A percentile compares a stretch with the other conserved stretches of the same genome.
These are phyloP conservation scores for Lathyrus aphaca DNA, from an alignment of 306 rosid genomes.

Conservation along the genomic window DNA sequence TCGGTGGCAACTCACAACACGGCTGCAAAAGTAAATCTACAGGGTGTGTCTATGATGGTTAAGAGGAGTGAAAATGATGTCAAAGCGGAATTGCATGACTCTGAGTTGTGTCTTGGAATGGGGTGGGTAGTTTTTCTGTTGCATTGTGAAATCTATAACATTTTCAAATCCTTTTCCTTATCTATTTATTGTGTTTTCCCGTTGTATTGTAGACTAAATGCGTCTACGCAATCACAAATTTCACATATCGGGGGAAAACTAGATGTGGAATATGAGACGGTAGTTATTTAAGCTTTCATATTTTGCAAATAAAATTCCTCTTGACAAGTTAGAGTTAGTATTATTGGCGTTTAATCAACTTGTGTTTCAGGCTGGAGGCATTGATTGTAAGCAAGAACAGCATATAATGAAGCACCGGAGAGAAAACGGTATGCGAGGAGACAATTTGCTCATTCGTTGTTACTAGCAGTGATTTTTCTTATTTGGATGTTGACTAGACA, in stretches of 20 bases:
- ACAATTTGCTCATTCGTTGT: conserved; percentile 13
- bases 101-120: conserved; percentile 48
- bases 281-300: conserved; percentile 40
- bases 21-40: conserved; percentile 33
- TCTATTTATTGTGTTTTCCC: conserved; percentile 16
- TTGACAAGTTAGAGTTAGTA: conserved; percentile 10
- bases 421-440: conserved; percentile 50
- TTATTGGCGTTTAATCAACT: conserved; percentile 12
- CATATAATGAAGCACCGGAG: conserved; percentile 39
- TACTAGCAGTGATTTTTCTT: conserved; percentile 17
- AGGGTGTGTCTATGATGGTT: conserved; percentile 27
- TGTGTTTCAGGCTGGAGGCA: conserved; percentile 46
- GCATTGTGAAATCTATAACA: conserved; percentile 15
- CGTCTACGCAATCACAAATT: conserved; percentile 41
- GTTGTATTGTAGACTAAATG: conserved; percentile 51
- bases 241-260: conserved; percentile 42
- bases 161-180: not conserved
- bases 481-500: conserved; percentile 4
- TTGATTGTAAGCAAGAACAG: conserved; percentile 46
- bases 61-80: conserved; percentile 44
- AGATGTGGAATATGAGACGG: conserved; percentile 46
- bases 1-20: conserved; percentile 36
- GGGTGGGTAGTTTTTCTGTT: conserved; percentile 53
- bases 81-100: conserved; percentile 35
- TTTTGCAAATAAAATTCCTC: conserved; percentile 10